Conservation (phyloP, 2,329 filamentous ascomycete genomes). For the Colletotrichum tanaceti region DNA sequence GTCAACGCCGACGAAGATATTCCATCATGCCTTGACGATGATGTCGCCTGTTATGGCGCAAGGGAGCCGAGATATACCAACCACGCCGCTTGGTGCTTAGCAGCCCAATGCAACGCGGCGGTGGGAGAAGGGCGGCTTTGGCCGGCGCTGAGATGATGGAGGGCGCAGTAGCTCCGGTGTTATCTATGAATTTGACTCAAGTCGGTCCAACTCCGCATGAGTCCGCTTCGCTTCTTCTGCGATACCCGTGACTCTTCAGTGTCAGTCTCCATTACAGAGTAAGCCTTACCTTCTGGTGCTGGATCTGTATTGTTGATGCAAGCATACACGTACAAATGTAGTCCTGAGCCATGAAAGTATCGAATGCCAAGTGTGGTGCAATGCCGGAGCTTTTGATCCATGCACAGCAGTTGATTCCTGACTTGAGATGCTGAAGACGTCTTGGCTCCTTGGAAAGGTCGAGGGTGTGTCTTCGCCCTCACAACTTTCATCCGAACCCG, state of each 20-base stretch:
- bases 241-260: neutral
- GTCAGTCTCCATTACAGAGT: neutral
- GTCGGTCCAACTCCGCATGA: constrained; percentile 5
- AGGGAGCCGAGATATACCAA: constrained; percentile 25
- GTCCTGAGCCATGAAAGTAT: neutral
- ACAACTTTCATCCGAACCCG: neutral
- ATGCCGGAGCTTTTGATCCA: neutral
- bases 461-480: too few species aligned
- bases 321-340: too few species aligned
- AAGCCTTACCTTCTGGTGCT: neutral
- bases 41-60: constrained; percentile 19
- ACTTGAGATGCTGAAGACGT: neutral
- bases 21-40: constrained; percentile 25
- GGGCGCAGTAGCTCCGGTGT: constrained; percentile 25
- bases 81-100: constrained; percentile 18
- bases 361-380: too few species aligned
- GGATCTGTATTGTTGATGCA: neutral
- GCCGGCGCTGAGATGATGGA: constrained; percentile 11
- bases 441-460: neutral
- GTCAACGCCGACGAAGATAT: constrained; percentile 36
- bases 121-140: constrained; percentile 3
- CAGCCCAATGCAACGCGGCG: constrained; percentile 13
- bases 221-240: neutral
- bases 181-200: constrained; percentile 35
- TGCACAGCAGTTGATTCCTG: neutral